Percentiles rank a stretch among this genome's conserved stretches.
Conservation (phyloP, 208 protist species). For the Novymonas esmeraldas region DNA sequence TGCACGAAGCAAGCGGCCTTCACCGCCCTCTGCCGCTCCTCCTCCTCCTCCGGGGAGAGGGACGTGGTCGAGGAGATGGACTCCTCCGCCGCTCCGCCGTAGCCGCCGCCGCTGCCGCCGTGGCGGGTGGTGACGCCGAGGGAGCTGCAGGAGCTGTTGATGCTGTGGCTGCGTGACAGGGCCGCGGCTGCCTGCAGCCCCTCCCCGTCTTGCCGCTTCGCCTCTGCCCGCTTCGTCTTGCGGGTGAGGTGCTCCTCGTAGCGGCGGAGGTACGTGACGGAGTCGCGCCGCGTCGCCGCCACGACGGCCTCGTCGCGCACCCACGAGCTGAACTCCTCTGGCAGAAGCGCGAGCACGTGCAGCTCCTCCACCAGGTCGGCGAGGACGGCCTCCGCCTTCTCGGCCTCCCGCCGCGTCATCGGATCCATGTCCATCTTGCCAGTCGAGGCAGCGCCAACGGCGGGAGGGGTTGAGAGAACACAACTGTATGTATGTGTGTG, state of each 20-base stretch:
- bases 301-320: slow-evolving; percentile 60
- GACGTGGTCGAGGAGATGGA: not conserved
- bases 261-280: slow-evolving; percentile 14
- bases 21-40: slow-evolving; percentile 45
- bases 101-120: not conserved
- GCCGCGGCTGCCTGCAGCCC: not conserved
- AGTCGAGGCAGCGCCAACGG: not conserved
- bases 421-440: slow-evolving; percentile 83
- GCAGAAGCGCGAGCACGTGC: slow-evolving; percentile 64
- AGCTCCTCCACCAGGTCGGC: slow-evolving; percentile 73
- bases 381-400: slow-evolving; percentile 77
- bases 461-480: no score
- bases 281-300: slow-evolving; percentile 28
- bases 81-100: not conserved
- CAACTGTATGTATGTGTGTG: no score
- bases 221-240: not conserved
- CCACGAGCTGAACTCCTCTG: slow-evolving; percentile 66
- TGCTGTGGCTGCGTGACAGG: not conserved
- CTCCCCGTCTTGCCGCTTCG: not conserved
- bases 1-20: slow-evolving; percentile 50
- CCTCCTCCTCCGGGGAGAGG: slow-evolving; percentile 19
- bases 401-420: slow-evolving; percentile 78
- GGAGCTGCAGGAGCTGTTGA: slow-evolving; percentile 1
- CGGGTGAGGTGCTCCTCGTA: slow-evolving; percentile 24
- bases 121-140: not conserved